These are phyloP conservation scores for Globisporangium parvum DNA, from an alignment of 352 stramenopile species.

Conservation along the genomic window DNA sequence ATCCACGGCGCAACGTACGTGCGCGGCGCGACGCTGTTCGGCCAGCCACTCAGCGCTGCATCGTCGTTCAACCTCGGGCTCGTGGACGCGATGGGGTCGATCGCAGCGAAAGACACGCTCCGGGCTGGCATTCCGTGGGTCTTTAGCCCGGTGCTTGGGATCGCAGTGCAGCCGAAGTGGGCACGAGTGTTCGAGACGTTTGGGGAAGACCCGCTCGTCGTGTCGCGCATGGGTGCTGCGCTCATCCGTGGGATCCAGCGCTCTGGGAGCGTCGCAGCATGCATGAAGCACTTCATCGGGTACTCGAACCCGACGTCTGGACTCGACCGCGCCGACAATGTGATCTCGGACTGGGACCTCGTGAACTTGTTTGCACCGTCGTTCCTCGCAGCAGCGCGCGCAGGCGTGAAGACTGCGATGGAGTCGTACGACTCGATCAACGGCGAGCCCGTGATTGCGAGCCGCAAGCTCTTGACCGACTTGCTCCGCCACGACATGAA, in stretches of 20 bases:
- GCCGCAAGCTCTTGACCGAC: constrained; percentile 64
- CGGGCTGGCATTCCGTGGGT: constrained; percentile 88
- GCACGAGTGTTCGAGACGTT: constrained; percentile 92
- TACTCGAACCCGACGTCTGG: constrained; percentile 68
- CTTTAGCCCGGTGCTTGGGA: constrained; percentile 86
- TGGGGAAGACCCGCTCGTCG: constrained; percentile 84
- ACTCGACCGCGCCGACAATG: constrained; percentile 66
- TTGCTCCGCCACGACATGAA: constrained; percentile 84
- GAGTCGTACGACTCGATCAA: constrained; percentile 89
- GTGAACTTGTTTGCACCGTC: constrained; percentile 70
- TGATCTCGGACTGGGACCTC: constrained; percentile 60
- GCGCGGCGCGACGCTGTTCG: constrained; percentile 72
- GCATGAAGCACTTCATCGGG: constrained; percentile 88
- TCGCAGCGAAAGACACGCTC: constrained; percentile 83
- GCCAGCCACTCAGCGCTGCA: constrained; percentile 82
- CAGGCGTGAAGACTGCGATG: constrained; percentile 85
- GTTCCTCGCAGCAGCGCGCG: constrained; percentile 63
- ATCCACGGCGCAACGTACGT: constrained; percentile 91
- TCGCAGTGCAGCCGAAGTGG: constrained; percentile 81
- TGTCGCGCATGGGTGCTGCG: constrained; percentile 52
- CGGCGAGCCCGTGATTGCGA: constrained; percentile 82
- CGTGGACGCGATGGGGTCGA: constrained; percentile 59
- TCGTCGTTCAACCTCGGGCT: constrained; percentile 85
- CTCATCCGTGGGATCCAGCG: constrained; percentile 84
- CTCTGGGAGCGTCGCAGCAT: constrained; percentile 55